Percentiles rank a stretch among this genome's conserved stretches.
Conservation (phyloP, 257 asterid species). For the Rhazya stricta region DNA sequence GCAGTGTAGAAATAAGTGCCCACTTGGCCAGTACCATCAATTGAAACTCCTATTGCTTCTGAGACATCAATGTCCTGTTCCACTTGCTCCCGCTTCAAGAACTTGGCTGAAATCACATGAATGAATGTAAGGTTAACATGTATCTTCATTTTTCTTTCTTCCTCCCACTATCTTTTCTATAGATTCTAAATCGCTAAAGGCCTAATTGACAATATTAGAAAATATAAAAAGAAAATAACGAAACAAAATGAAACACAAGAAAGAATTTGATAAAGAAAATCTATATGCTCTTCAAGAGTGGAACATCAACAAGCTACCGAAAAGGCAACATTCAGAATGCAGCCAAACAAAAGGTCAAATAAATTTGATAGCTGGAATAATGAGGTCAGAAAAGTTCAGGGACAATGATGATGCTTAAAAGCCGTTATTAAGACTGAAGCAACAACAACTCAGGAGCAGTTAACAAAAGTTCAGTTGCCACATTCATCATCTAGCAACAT, state of each 20-base stretch:
- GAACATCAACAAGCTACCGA: neutral
- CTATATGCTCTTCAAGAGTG: neutral
- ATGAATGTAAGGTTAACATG: slow-evolving; percentile 9
- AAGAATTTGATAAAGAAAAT: neutral
- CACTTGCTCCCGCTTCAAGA: slow-evolving; percentile 86
- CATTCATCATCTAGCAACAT: neutral
- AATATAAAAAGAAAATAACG: neutral
- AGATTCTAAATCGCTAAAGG: neutral
- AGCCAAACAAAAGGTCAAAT: neutral
- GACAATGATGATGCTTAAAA: neutral
- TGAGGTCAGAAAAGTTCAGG: neutral
- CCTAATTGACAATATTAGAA: neutral
- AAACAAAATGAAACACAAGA: neutral
- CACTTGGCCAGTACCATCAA: slow-evolving; percentile 93
- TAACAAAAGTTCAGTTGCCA: neutral
- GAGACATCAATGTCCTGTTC: slow-evolving; percentile 80
- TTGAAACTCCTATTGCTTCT: slow-evolving; percentile 66
- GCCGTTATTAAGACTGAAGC: neutral
- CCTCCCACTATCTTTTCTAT: neutral
- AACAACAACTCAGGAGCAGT: neutral
- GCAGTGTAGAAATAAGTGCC: slow-evolving; percentile 98
- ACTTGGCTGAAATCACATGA: slow-evolving; percentile 62
- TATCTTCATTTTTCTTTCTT: neutral
- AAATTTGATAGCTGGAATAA: neutral
- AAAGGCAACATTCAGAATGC: neutral